These are phyloP conservation scores for Pythium graminicola DNA, from an alignment of 352 stramenopile genomes.

Conservation along the genomic window DNA sequence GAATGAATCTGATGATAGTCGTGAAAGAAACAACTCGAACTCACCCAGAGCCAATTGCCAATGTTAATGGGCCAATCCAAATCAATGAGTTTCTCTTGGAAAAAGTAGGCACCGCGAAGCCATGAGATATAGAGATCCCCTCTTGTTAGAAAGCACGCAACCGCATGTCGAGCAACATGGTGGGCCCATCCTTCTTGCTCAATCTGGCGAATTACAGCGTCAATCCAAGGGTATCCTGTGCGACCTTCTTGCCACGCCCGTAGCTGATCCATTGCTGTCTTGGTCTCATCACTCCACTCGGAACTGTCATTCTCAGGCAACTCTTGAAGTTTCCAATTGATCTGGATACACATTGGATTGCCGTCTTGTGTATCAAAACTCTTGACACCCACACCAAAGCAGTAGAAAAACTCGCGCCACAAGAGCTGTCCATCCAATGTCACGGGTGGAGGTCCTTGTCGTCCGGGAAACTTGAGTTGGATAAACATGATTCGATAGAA, in stretches of 20 bases:
- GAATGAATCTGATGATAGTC: slow-evolving; percentile 95
- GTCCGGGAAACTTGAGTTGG: slow-evolving; percentile 83
- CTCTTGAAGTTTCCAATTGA: slow-evolving; percentile 51
- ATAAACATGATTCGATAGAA: slow-evolving; percentile 80
- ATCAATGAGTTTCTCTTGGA: slow-evolving; percentile 92
- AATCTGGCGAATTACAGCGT: slow-evolving; percentile 93
- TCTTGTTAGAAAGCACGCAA: slow-evolving; percentile 95
- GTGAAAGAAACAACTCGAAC: slow-evolving; percentile 92
- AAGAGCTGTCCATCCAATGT: slow-evolving; percentile 92
- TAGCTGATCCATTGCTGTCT: slow-evolving; percentile 47
- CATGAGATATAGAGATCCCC: slow-evolving; percentile 94
- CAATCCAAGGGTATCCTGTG: slow-evolving; percentile 97
- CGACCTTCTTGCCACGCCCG: slow-evolving; percentile 88
- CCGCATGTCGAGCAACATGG: slow-evolving; percentile 85
- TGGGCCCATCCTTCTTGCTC: slow-evolving; percentile 83
- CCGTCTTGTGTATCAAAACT: slow-evolving; percentile 87
- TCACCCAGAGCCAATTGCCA: slow-evolving; percentile 97
- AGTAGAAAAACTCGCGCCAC: slow-evolving; percentile 95
- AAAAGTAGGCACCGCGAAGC: slow-evolving; percentile 85
- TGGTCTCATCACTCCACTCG: slow-evolving; percentile 31
- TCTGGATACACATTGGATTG: slow-evolving; percentile 86
- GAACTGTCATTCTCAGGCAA: slow-evolving; percentile 15
- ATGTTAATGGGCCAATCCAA: slow-evolving; percentile 95
- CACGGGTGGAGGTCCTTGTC: slow-evolving; percentile 74
- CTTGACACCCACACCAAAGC: slow-evolving; percentile 44